Evolutionary conservation across 306 rosid species (phyloP).

Genomic region (Astragalus glycyphyllos): DNA sequence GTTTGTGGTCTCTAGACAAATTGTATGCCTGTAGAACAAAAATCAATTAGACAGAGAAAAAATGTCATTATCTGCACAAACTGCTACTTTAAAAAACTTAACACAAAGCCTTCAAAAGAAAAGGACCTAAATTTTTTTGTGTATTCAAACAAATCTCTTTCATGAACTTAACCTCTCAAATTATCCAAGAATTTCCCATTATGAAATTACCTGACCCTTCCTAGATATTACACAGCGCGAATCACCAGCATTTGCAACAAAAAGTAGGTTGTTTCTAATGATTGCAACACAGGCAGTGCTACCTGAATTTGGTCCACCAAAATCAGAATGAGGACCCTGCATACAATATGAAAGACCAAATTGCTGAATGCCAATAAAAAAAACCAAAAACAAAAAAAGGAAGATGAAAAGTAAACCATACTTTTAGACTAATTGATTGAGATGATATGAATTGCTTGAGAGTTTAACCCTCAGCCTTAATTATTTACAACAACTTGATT

Average conservation of each 20-base stretch:
- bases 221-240: constrained; percentile 94
- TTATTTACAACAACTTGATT: neutral
- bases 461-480: neutral
- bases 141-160: neutral
- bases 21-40: constrained; percentile 69
- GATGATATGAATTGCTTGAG: too few species aligned
- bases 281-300: constrained; percentile 95
- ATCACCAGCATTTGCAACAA: constrained; percentile 95
- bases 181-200: constrained; percentile 6
- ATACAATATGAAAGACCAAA: constrained; percentile 33
- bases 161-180: neutral
- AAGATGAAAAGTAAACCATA: neutral
- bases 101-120: neutral
- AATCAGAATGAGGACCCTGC: constrained; percentile 98
- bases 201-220: constrained; percentile 80
- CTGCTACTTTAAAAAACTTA: neutral
- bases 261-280: constrained; percentile 66
- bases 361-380: constrained; percentile 20
- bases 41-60: constrained; percentile 14
- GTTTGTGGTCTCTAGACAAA: constrained; percentile 92
- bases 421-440: too few species aligned
- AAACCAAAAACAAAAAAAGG: neutral
- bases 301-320: constrained; percentile 92
- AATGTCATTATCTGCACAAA: neutral
- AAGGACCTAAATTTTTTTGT: neutral